Evolutionary conservation across 164 flowering plant genomes (phyloP), one percentile per base, ranked within the genome.

Genomic region (Piper betle): DNA sequence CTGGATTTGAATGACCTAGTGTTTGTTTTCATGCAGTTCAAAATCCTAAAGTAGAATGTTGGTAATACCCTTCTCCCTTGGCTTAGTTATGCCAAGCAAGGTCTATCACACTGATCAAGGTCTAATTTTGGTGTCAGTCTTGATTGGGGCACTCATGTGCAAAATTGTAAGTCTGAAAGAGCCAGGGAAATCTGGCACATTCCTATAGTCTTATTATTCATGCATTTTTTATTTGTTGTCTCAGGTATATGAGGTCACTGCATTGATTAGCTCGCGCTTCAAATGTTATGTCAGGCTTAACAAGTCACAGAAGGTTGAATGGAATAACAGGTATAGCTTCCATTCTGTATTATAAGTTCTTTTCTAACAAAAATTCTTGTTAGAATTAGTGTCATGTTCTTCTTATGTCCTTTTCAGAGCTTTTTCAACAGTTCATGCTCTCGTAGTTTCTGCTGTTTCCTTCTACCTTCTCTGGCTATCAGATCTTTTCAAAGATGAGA

Each of bases 391-490:
- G 9, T 5, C 25, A 25, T 25, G 58, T 55, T 10, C 10, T 55
- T 33, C 39, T 55, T 33, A 61, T 56, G 61, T 57, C 17, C 68
- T n/a, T 0, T 54, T 5, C 83, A 85, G 87, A 74, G 87, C 87
- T 10, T 81, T 85, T 71, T 85, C 91, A 39, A 82, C 91, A 54
- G 69, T 81, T 62, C 91, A 85, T 72, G 87, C 91, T 15, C 17
- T 85, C 61, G 3, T 81, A 53, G 85, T 67, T 53, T 74, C 91
- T 19, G 58, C 62, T 69, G 77, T 75, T 61, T 78, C 91, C 65
- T 52, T 81, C 15, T 83, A 81, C 72, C 77, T 85, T 52, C 55
- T 85, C 16, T 18, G 74, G 61, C 57, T 72, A 7, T 83, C 91
- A 8, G 79, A 73, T 74, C 78, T 72, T 64, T 85, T 85, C 65